phyloP scores from a whole-genome alignment of 805 yeast species.

The Saturnispora halmiae region DNA sequence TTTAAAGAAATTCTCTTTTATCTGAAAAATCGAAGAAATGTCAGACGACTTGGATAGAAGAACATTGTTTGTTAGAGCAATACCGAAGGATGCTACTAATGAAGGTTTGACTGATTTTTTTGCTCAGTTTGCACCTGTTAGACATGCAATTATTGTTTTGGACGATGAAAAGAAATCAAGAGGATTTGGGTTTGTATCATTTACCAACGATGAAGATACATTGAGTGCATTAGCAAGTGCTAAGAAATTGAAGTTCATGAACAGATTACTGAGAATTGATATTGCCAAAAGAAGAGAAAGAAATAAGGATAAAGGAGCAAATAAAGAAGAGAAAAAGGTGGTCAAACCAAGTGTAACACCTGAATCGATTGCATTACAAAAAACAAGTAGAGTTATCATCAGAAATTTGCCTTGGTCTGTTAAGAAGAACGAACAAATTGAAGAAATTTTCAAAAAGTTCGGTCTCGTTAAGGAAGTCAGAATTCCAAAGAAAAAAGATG shows the following conservation, averaged over 20 bases:
- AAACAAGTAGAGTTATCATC: conserved; percentile 78
- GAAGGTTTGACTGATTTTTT: conserved; percentile 79
- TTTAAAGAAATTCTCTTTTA: neutral
- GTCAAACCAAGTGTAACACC: conserved; percentile 8
- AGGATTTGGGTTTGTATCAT: conserved; percentile 95
- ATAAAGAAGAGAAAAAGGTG: conserved; percentile 19
- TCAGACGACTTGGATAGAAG: conserved; percentile 37
- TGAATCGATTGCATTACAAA: conserved; percentile 25
- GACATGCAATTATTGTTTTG: conserved; percentile 85
- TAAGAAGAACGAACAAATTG: conserved; percentile 63
- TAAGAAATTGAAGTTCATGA: conserved; percentile 56
- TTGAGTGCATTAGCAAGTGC: conserved; percentile 60
- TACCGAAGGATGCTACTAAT: conserved; percentile 72
- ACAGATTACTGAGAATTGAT: conserved; percentile 64
- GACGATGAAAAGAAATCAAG: conserved; percentile 70
- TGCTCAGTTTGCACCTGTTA: conserved; percentile 88
- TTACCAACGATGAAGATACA: conserved; percentile 79
- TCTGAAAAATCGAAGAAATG: neutral
- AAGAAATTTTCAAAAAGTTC: conserved; percentile 58
- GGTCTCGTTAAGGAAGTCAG: conserved; percentile 86
- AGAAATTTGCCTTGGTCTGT: conserved; percentile 97
- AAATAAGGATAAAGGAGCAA: conserved; percentile 20
- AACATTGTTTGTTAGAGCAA: conserved; percentile 77
- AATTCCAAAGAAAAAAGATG: conserved; percentile 81
- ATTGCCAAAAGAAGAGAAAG: conserved; percentile 91